phyloP scores from a whole-genome alignment of 768 basidiomycete genomes.

The Leccinum sublutescens region DNA sequence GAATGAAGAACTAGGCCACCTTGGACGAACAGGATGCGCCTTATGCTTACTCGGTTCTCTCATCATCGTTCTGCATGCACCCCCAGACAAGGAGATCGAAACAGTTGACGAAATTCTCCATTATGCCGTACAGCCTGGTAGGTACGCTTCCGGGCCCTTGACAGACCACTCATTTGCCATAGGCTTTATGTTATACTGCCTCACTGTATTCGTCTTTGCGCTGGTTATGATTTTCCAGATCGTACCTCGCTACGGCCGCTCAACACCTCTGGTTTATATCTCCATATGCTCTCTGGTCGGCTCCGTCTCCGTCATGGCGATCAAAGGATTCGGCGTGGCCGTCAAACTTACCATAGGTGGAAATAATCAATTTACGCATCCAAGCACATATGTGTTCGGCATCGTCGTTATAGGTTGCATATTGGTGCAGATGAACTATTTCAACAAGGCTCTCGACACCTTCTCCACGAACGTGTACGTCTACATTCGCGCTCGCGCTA shows the following conservation, averaged over 20 bases:
- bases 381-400: constrained; percentile 95
- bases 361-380: constrained; percentile 92
- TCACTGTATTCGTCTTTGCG: constrained; percentile 78
- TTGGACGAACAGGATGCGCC: constrained; percentile 85
- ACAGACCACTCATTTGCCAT: constrained; percentile 11
- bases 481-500: neutral
- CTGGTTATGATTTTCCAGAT: constrained; percentile 85
- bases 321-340: constrained; percentile 97
- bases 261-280: constrained; percentile 88
- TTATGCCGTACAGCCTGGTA: constrained; percentile 93
- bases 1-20: constrained; percentile 89
- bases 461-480: constrained; percentile 97
- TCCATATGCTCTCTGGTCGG: constrained; percentile 97
- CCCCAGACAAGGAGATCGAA: constrained; percentile 88
- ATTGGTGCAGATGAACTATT: constrained; percentile 91
- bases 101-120: constrained; percentile 92
- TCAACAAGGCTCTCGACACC: constrained; percentile 96
- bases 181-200: constrained; percentile 92
- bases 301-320: constrained; percentile 96
- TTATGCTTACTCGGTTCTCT: constrained; percentile 84
- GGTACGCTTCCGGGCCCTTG: constrained; percentile 18
- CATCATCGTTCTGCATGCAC: constrained; percentile 95
- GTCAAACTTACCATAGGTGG: constrained; percentile 91
- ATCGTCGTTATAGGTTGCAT: constrained; percentile 82
- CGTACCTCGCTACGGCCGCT: constrained; percentile 81